Evolutionary conservation across 1,284 basidiomycete genomes (phyloP), one percentile per base, ranked within the genome.

Genomic region (Crepidotus sp.): DNA sequence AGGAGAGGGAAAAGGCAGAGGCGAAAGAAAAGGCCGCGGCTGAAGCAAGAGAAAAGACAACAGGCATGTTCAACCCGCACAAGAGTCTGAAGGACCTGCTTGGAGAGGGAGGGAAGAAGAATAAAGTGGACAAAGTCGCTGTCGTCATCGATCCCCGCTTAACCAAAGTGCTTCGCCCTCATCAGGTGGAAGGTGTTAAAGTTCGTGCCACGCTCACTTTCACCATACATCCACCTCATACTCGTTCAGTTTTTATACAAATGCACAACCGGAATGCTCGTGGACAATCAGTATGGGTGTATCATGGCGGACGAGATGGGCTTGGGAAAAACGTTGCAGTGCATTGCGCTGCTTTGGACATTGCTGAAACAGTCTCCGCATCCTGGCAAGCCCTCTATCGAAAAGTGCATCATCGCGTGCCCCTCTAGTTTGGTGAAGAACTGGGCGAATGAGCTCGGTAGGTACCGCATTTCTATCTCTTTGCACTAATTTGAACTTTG

Each of bases 221-320:
- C 41, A 18, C 42, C 40, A 47, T 36, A 50, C 25, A 40, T 57
- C 40, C 13, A 26, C 33, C 36, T 15, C 9, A 45, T n/a, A 3
- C 10, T n/a, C 9, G 2, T 19, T 34, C 39, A 92, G 85, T 98
- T 98, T 64, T 66, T 99, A 59, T 99, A 97, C 65, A 83, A 80
- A 61, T 95, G 93, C 60, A 84, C 93, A 6, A 97, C 91, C 0
- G 96, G 94, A 2, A 86, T 96, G 79, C 66, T 94, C 39, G 87
- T 86, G 19, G 81, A 92, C 40, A 88, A 91, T 54, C 92, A 95
- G 45, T 92, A 92, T 57, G 95, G 95, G 0, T 97, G 92, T 58
- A 98, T 98, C 60, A 94, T 98, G 87, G 95, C 96, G 0, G 95
- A 98, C 60, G 95, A 97, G 65, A 98, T 98, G 95, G 95, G 96